phyloP scores from a whole-genome alignment of 2,329 filamentous ascomycete genomes.

The Seiridium cupressi region DNA sequence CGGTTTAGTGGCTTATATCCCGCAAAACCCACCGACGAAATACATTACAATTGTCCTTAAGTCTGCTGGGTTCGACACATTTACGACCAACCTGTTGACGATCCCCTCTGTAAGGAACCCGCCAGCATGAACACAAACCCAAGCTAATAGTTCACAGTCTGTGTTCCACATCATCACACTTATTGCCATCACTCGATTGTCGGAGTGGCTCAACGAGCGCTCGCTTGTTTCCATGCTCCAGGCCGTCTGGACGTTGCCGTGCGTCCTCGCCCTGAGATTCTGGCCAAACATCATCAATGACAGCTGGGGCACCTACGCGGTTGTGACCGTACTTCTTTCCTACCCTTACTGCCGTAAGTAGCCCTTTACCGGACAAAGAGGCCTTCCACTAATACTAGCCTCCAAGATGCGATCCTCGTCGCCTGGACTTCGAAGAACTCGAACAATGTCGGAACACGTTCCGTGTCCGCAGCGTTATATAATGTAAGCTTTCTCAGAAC shows the following conservation, averaged over 20 bases:
- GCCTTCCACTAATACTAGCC: neutral
- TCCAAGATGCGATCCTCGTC: slow-evolving; percentile 53
- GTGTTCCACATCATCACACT: slow-evolving; percentile 50
- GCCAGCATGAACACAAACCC: neutral
- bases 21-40: slow-evolving; percentile 39
- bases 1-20: slow-evolving; percentile 48
- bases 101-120: slow-evolving; percentile 43
- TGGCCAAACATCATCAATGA: slow-evolving; percentile 41
- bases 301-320: slow-evolving; percentile 49
- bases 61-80: slow-evolving; percentile 48
- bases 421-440: slow-evolving; percentile 59
- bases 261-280: slow-evolving; percentile 46
- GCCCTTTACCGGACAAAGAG: no score
- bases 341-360: slow-evolving; percentile 50
- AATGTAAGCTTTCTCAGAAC: slow-evolving; percentile 35
- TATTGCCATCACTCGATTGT: slow-evolving; percentile 48
- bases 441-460: slow-evolving; percentile 56
- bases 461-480: slow-evolving; percentile 58
- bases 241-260: slow-evolving; percentile 54
- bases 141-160: slow-evolving; percentile 26
- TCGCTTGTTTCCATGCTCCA: slow-evolving; percentile 43
- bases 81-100: slow-evolving; percentile 55
- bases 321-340: slow-evolving; percentile 46
- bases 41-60: slow-evolving; percentile 54
- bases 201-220: slow-evolving; percentile 47